Percentiles rank a stretch among this genome's conserved stretches.
Evolutionary conservation across 139 green algal genomes (phyloP).

Genomic region (Diplosphaera chodatii): DNA sequence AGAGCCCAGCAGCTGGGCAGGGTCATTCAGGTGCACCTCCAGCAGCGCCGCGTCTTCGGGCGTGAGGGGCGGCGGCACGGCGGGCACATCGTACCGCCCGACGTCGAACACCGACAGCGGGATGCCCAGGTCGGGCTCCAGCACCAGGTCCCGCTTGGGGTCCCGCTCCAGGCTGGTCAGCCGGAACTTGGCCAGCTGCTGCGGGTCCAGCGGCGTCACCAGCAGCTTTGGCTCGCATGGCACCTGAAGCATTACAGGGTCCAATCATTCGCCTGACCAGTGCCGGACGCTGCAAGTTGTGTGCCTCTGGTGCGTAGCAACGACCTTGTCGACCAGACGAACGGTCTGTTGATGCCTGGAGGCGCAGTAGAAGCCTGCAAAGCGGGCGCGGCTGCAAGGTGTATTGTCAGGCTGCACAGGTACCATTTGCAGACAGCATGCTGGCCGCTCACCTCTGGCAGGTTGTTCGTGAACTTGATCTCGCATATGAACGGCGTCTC

Average conservation of each 20-base stretch:
- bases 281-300: too few species aligned
- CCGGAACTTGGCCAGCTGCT: slow-evolving; percentile 43
- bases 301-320: too few species aligned
- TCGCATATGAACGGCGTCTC: slow-evolving; percentile 57
- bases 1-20: too few species aligned
- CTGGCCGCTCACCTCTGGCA: slow-evolving; percentile 53
- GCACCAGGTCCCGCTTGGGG: slow-evolving; percentile 42
- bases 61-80: slow-evolving; percentile 22
- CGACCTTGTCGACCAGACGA: too few species aligned
- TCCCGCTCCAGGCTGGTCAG: slow-evolving; percentile 56
- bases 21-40: too few species aligned
- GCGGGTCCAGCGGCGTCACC: slow-evolving; percentile 31
- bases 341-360: too few species aligned
- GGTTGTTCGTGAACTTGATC: slow-evolving; percentile 56
- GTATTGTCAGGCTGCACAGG: too few species aligned
- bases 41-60: slow-evolving; percentile 47
- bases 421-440: too few species aligned
- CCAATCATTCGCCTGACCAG: too few species aligned
- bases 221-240: slow-evolving; percentile 70
- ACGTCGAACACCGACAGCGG: slow-evolving; percentile 52
- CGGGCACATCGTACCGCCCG: slow-evolving; percentile 42
- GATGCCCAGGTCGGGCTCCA: slow-evolving; percentile 53
- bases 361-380: too few species aligned
- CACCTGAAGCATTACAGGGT: too few species aligned
- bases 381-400: too few species aligned